phyloP scores from a whole-genome alignment of 2,329 filamentous ascomycete species.

The Scedosporium apiospermum region DNA sequence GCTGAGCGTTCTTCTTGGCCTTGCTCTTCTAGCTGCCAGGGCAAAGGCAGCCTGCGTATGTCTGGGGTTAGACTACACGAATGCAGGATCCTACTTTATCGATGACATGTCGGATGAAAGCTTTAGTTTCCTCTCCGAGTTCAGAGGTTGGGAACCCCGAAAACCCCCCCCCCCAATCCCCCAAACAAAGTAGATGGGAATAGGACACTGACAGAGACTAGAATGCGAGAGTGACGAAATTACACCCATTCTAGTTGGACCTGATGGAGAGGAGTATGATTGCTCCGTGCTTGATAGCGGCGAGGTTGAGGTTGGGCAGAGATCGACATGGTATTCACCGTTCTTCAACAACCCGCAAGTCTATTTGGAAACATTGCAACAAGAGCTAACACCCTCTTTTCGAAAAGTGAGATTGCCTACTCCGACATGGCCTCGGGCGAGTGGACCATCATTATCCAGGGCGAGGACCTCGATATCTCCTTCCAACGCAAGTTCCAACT shows the following conservation, averaged over 20 bases:
- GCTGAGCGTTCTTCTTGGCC: background rate
- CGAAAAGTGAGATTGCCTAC: background rate
- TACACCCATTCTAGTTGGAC: background rate
- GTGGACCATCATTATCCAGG: background rate
- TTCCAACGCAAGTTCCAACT: background rate
- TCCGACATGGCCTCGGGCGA: background rate
- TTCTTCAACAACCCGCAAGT: background rate
- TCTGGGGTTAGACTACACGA: background rate
- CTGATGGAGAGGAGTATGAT: background rate
- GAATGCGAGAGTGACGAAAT: background rate
- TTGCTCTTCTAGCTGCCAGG: background rate
- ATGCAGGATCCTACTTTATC: background rate
- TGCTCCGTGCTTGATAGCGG: background rate
- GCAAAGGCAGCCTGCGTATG: background rate
- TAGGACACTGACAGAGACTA: background rate
- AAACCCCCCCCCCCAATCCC: too few species aligned
- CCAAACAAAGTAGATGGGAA: background rate
- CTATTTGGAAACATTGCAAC: background rate
- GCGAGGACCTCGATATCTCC: background rate
- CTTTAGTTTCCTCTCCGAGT: background rate
- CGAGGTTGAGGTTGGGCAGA: background rate
- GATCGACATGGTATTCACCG: background rate
- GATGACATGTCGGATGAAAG: background rate
- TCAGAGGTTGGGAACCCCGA: background rate
- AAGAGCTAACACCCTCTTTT: background rate